Percentiles rank a stretch among this genome's conserved stretches.
Evolutionary conservation across 2,329 filamentous ascomycete genomes (phyloP).

Genomic region (Alternaria atra): DNA sequence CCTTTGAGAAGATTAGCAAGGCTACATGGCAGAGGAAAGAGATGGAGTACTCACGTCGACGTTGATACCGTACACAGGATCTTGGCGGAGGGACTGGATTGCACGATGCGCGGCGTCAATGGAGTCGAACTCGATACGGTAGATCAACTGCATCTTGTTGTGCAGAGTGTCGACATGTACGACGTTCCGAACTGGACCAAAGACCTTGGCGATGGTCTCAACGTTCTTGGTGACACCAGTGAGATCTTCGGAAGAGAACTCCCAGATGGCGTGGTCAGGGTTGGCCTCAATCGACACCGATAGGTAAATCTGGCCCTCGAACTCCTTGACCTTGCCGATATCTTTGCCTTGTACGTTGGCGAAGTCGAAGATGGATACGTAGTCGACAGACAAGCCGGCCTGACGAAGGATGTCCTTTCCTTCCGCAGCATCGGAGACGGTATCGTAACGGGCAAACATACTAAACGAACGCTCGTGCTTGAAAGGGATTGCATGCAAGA

Average conservation of each 20-base stretch:
- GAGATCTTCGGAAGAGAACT: conserved; percentile 28
- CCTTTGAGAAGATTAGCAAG: conserved; percentile 32
- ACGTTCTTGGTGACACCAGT: conserved; percentile 21
- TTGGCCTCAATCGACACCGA: conserved; percentile 28
- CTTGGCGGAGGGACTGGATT: conserved; percentile 26
- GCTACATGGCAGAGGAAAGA: not conserved
- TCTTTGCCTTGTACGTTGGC: conserved; percentile 39
- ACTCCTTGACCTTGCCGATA: conserved; percentile 33
- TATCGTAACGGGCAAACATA: conserved; percentile 45
- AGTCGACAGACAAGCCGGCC: conserved; percentile 31
- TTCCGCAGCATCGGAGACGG: conserved; percentile 47
- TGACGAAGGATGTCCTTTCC: conserved; percentile 35
- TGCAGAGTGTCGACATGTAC: conserved; percentile 31
- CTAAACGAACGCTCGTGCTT: conserved; percentile 15
- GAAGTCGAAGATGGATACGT: conserved; percentile 36
- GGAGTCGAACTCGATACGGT: conserved; percentile 46
- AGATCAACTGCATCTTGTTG: conserved; percentile 26
- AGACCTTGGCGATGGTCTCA: conserved; percentile 24
- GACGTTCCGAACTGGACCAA: conserved; percentile 30
- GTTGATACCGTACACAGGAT: conserved; percentile 22
- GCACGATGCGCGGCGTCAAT: conserved; percentile 40
- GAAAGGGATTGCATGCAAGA: conserved; percentile 33
- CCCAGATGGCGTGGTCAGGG: conserved; percentile 17
- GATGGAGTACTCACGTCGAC: conserved; percentile 23
- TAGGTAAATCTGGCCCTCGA: conserved; percentile 46